phyloP scores from a whole-genome alignment of 352 stramenopile genomes.

The Pythium apleroticum region DNA sequence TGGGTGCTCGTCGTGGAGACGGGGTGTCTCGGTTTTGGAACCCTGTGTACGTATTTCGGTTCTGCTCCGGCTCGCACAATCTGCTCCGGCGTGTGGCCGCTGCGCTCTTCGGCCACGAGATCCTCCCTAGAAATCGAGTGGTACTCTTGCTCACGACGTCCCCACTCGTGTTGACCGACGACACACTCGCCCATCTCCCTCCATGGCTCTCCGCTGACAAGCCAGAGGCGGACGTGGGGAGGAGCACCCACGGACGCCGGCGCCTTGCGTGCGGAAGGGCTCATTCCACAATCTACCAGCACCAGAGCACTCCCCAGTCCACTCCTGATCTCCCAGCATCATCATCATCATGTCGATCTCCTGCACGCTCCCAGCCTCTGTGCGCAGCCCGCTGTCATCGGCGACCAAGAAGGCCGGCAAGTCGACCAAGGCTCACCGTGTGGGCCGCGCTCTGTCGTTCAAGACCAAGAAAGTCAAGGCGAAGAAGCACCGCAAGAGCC shows the following conservation, averaged over 20 bases:
- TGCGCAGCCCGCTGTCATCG: conserved; percentile 16
- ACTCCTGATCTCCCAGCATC: not conserved
- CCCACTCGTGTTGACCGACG: conserved; percentile 6
- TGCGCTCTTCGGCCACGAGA: conserved; percentile 14
- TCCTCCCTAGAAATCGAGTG: conserved; percentile 6
- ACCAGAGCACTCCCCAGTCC: conserved; percentile 15
- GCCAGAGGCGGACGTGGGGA: not conserved
- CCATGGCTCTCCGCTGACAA: no score
- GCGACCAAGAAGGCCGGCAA: conserved; percentile 20
- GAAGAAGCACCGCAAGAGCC: conserved; percentile 43
- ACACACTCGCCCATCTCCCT: conserved; percentile 8
- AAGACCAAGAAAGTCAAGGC: conserved; percentile 15
- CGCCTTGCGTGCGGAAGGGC: not conserved
- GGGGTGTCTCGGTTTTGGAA: not conserved
- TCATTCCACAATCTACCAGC: conserved; percentile 42
- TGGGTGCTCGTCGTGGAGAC: not conserved
- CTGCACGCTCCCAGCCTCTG: not conserved
- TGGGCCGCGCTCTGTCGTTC: conserved; percentile 26
- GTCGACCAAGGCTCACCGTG: conserved; percentile 11
- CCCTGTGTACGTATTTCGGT: not conserved
- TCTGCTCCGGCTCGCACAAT: conserved; percentile 19
- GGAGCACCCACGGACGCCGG: not conserved
- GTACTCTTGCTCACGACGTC: conserved; percentile 24
- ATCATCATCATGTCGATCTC: conserved; percentile 18
- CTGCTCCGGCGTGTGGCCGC: conserved; percentile 17